Base-by-base conservation (phyloP, 2,329 filamentous ascomycete genomes). In the Fusarium albosuccineum region DNA sequence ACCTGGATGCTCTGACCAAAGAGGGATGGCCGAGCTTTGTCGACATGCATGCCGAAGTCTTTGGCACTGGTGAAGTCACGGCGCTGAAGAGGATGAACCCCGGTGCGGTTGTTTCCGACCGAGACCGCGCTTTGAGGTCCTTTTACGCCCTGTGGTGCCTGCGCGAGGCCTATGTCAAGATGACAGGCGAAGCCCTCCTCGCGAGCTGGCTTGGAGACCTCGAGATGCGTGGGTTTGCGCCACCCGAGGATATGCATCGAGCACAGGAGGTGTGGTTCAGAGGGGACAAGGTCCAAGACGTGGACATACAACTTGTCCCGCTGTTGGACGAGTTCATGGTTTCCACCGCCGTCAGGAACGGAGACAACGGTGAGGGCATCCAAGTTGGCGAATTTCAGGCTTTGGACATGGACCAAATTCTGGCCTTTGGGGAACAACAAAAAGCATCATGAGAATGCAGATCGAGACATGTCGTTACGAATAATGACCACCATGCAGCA, bases 61-160 rank as follows among this genome's bases (percentile, higher is more conserved):
- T 94, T 71, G 86, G 86, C 5, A 80, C 82, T 2, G 81, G 81
- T 7, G 92, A 95, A 78, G 79, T 86, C 6, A 81, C 76, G 56
- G 85, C 88, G 65, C 88, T 94, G 73, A 90, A 90, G 75, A 68
- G 73, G 50, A 72, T 82, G 49, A 48, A 42, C 5, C 65, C 67
- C 4, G 57, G 57, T 5, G 71, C 79, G 13, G 71, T 78, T 27
- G 45, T 44, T 27, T 46, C 49, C 11, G 62, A 64, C 30, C 60
- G 57, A 16, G 89, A 91, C 62, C 83, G 80, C 22, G 89, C 89
- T 73, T 80, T 94, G 29, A 83, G 91, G 6, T 83, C 86, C 54
- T 95, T 95, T 75, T 95, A 94, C 75, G 86, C 91, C 1, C 87
- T 91, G 61, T 95, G 92, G 90, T 92, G 90, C 76, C 85, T 93